phyloP scores from a whole-genome alignment of 352 stramenopile genomes.

The Pythium periplocum region DNA sequence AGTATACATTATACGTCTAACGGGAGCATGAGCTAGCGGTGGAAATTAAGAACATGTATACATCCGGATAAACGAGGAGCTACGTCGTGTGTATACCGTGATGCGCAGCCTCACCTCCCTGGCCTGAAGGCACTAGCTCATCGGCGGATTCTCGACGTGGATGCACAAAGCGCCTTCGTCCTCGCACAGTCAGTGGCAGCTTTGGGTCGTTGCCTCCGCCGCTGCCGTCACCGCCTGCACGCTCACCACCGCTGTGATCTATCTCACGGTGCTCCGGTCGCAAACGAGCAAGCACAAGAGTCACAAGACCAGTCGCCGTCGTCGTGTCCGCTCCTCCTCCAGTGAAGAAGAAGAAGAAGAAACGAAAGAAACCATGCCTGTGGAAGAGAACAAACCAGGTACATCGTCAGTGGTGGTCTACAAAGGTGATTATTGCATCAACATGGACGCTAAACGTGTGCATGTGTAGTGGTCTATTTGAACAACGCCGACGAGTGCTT shows the following conservation, averaged over 20 bases:
- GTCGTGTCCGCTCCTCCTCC: too few species aligned
- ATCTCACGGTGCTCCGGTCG: conserved; percentile 26
- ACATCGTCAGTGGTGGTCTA: too few species aligned
- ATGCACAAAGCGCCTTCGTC: conserved; percentile 15
- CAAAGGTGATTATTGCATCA: too few species aligned
- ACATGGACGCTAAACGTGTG: conserved; percentile 8
- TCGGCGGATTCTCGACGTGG: conserved; percentile 4
- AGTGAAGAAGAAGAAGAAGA: too few species aligned
- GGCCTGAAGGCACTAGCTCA: conserved; percentile 4
- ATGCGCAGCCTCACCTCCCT: conserved; percentile 2
- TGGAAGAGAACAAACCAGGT: too few species aligned
- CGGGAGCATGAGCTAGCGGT: too few species aligned
- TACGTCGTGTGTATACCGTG: conserved; percentile 7
- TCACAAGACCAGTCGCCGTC: conserved; percentile 1
- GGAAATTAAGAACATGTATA: too few species aligned
- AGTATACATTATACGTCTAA: too few species aligned
- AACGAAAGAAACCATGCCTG: too few species aligned
- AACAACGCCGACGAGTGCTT: conserved; percentile 76
- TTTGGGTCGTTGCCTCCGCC: conserved; percentile 25
- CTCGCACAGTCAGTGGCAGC: conserved; percentile 16
- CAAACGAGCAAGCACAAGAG: conserved; percentile 9
- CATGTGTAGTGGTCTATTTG: conserved; percentile 48
- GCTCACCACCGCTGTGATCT: conserved; percentile 48
- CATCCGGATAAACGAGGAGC: too few species aligned
- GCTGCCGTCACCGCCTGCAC: conserved; percentile 36